Percentiles rank a stretch among this genome's conserved stretches.
phyloP scores from a whole-genome alignment of 768 basidiomycete species.

The Hygrophorus pudorinus region DNA sequence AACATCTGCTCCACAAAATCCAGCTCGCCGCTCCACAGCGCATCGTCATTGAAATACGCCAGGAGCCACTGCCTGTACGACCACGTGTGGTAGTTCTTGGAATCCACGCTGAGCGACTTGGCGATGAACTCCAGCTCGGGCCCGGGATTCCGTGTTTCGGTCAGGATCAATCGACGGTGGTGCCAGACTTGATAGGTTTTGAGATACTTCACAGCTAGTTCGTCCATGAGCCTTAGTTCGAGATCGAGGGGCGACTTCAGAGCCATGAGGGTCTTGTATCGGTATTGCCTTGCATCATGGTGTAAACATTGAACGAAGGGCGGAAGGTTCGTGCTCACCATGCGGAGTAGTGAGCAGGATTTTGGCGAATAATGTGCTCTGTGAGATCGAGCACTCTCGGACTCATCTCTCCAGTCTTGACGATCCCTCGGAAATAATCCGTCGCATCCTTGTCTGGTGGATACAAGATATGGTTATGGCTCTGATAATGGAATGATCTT shows the following conservation, averaged over 20 bases:
- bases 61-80: slow-evolving; percentile 94
- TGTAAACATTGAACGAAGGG: neutral
- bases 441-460: slow-evolving; percentile 76
- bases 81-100: slow-evolving; percentile 99
- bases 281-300: slow-evolving; percentile 71
- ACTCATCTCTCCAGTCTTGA: slow-evolving; percentile 70
- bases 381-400: slow-evolving; percentile 79
- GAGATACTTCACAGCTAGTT: slow-evolving; percentile 70
- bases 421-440: slow-evolving; percentile 82
- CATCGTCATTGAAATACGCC: slow-evolving; percentile 66
- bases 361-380: slow-evolving; percentile 78
- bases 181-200: slow-evolving; percentile 99
- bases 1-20: slow-evolving; percentile 65
- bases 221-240: slow-evolving; percentile 83
- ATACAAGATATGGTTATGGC: neutral
- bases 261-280: slow-evolving; percentile 76
- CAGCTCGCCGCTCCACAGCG: slow-evolving; percentile 69
- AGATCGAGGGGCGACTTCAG: slow-evolving; percentile 56
- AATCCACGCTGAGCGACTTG: slow-evolving; percentile 58
- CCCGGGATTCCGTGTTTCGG: slow-evolving; percentile 36
- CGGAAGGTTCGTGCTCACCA: slow-evolving; percentile 49
- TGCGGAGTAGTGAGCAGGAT: slow-evolving; percentile 95
- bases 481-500: slow-evolving; percentile 1
- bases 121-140: slow-evolving; percentile 79
- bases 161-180: slow-evolving; percentile 71